Evolutionary conservation across 1,139 yeast genomes (phyloP).

Genomic region (Protomyces macrosporus): DNA sequence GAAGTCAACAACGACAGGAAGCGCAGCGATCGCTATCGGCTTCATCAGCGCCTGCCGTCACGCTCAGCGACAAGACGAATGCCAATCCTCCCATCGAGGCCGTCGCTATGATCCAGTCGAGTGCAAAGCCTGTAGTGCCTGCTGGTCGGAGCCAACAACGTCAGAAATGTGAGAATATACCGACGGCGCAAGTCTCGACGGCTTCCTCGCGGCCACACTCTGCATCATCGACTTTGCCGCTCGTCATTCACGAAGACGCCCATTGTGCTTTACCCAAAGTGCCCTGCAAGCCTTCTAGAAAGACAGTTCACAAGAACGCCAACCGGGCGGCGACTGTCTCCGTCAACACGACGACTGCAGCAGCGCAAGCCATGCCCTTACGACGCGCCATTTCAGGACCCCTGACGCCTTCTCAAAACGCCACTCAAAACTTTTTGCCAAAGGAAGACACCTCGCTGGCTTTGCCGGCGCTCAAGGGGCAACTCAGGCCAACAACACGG

Average conservation of each 20-base stretch:
- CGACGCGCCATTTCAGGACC: conserved; percentile 22
- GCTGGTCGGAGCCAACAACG: neutral
- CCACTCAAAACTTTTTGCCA: conserved; percentile 11
- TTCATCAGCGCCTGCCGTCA: neutral
- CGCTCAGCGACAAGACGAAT: neutral
- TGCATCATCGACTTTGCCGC: neutral
- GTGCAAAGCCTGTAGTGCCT: neutral
- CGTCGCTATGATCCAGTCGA: neutral
- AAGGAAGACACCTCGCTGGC: neutral
- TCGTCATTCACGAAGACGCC: neutral
- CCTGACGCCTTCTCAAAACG: conserved; percentile 6
- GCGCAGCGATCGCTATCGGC: neutral
- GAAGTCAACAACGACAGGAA: neutral
- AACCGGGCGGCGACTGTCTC: neutral
- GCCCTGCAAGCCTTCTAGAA: neutral
- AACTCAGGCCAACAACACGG: neutral
- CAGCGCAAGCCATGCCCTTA: neutral
- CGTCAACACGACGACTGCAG: neutral
- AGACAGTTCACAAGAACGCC: neutral
- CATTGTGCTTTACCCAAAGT: neutral
- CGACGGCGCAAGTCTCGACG: neutral
- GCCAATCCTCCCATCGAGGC: neutral
- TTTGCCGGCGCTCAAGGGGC: conserved; percentile 13
- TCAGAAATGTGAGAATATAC: neutral
- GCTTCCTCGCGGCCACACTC: neutral